Evolutionary conservation across 2,329 filamentous ascomycete genomes (phyloP).

Genomic region (Aspergillus felis): DNA sequence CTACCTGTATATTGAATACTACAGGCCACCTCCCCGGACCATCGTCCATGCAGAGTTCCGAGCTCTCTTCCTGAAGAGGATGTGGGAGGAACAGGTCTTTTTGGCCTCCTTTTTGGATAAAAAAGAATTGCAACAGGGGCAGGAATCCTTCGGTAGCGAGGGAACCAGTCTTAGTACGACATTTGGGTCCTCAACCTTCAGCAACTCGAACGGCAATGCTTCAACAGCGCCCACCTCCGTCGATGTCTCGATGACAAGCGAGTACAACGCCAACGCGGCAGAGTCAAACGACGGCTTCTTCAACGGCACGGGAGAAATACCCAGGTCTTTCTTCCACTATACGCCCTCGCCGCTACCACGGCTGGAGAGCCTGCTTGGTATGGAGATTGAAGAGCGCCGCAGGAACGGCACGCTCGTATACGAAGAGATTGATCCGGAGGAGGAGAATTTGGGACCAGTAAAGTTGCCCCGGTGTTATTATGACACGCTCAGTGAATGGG

Average conservation of each 20-base stretch:
- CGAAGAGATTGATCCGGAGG: neutral
- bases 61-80: constrained; percentile 32
- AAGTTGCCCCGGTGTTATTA: neutral
- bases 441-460: neutral
- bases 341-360: constrained; percentile 11
- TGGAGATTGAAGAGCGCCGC: constrained; percentile 15
- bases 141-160: neutral
- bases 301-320: neutral
- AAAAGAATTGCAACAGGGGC: neutral
- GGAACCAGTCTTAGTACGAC: constrained; percentile 2
- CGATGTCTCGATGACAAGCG: constrained; percentile 1
- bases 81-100: constrained; percentile 18
- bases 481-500: neutral
- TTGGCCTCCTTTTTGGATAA: constrained; percentile 9
- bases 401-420: neutral
- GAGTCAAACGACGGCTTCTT: neutral
- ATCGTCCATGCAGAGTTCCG: constrained; percentile 39
- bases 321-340: neutral
- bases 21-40: constrained; percentile 12
- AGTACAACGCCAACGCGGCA: neutral
- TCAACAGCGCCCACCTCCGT: constrained; percentile 9
- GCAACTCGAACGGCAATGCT: constrained; percentile 3
- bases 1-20: constrained; percentile 15
- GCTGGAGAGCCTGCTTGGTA: constrained; percentile 16
- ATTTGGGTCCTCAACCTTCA: constrained; percentile 2